Conservation (phyloP, 805 yeast genomes). For the Starmera quercuum region DNA sequence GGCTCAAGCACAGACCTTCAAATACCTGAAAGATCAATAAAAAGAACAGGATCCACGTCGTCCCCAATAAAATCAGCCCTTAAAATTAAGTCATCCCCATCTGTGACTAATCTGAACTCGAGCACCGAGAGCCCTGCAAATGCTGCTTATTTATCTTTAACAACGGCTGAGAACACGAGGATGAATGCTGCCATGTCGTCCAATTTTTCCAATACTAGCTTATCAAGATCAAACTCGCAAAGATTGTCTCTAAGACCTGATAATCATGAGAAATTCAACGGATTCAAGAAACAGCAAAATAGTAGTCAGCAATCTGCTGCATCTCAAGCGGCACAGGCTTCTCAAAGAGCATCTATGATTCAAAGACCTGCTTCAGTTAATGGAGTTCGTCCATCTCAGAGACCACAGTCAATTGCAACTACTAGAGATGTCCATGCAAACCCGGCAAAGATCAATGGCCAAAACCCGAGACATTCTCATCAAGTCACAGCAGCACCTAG, state of each 20-base stretch:
- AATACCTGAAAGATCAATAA: conserved; percentile 27
- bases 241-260: conserved; percentile 22
- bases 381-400: conserved; percentile 3
- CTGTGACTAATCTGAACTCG: conserved; percentile 13
- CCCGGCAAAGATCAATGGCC: conserved; percentile 2
- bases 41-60: conserved; percentile 17
- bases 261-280: not conserved
- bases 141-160: conserved; percentile 55
- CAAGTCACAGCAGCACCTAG: not conserved
- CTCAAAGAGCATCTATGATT: not conserved
- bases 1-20: too few species aligned
- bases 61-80: conserved; percentile 34
- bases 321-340: conserved; percentile 4
- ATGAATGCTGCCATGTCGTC: conserved; percentile 52
- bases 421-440: conserved; percentile 2
- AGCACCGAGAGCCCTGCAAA: conserved; percentile 43
- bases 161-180: conserved; percentile 77
- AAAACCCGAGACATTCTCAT: not conserved
- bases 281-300: not conserved
- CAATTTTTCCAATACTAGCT: conserved; percentile 6
- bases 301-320: conserved; percentile 7
- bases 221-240: conserved; percentile 17
- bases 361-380: conserved; percentile 6
- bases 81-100: conserved; percentile 21
- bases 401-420: conserved; percentile 18